These are phyloP conservation scores for Malassezia globosa DNA, from an alignment of 1,284 basidiomycete genomes.

Conservation along the genomic window DNA sequence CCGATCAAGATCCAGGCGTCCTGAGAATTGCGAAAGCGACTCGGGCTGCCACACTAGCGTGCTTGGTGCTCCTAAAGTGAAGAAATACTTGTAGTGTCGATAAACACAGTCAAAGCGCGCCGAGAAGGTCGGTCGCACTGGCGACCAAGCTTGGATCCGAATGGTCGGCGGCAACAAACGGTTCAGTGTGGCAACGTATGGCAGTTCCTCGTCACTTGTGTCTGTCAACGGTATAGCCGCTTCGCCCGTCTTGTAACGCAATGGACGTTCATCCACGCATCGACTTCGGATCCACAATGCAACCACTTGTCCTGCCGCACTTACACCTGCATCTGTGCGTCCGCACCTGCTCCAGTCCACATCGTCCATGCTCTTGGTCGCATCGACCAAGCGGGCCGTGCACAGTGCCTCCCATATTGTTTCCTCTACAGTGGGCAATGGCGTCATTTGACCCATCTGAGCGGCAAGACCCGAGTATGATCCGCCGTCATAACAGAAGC, in stretches of 20 bases:
- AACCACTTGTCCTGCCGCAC: slow-evolving; percentile 84
- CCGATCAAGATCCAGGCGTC: slow-evolving; percentile 44
- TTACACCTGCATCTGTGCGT: slow-evolving; percentile 86
- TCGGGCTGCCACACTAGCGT: slow-evolving; percentile 18
- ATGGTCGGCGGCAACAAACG: slow-evolving; percentile 79
- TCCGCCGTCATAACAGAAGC: slow-evolving; percentile 83
- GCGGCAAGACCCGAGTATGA: slow-evolving; percentile 76
- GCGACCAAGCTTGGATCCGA: slow-evolving; percentile 88
- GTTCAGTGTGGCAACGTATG: slow-evolving; percentile 73
- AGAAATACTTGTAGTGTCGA: slow-evolving; percentile 97
- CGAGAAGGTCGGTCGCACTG: slow-evolving; percentile 68
- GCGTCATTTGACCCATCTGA: slow-evolving; percentile 48
- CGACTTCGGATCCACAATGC: slow-evolving; percentile 59
- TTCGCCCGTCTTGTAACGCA: slow-evolving; percentile 2
- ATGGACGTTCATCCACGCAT: slow-evolving; percentile 30
- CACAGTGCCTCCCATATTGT: slow-evolving; percentile 64
- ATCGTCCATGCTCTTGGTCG: slow-evolving; percentile 43
- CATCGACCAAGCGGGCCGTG: slow-evolving; percentile 33
- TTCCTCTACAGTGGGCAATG: slow-evolving; percentile 78
- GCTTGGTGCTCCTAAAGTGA: slow-evolving; percentile 29
- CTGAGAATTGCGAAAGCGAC: slow-evolving; percentile 5
- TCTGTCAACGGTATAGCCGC: background rate
- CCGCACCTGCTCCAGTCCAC: slow-evolving; percentile 86
- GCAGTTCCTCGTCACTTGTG: slow-evolving; percentile 54
- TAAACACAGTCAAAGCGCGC: slow-evolving; percentile 75